A percentile compares a stretch with the other conserved stretches of the same genome.
phyloP scores from a whole-genome alignment of 139 green algal species.

The Limnomonas spitsbergensis region DNA sequence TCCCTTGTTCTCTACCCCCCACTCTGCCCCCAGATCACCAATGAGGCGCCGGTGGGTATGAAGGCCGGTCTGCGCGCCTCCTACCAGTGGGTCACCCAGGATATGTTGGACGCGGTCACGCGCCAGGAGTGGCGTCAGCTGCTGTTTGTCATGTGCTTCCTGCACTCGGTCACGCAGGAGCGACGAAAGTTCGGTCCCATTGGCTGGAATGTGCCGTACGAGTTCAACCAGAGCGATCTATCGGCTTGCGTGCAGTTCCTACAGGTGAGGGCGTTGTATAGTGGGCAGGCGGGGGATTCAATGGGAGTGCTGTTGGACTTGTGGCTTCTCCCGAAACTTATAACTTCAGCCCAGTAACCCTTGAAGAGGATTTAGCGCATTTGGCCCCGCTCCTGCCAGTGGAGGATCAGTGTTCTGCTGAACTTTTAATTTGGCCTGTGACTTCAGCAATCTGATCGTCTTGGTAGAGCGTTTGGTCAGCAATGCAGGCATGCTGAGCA shows the following conservation, averaged over 20 bases:
- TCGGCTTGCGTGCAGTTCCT: conserved; percentile 85
- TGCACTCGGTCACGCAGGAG: conserved; percentile 82
- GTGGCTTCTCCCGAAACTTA: background rate
- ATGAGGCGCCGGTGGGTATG: conserved; percentile 91
- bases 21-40: conserved; percentile 71
- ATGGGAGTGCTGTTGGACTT: background rate
- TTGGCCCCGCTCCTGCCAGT: too few relatives aligned
- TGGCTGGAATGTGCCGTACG: conserved; percentile 95
- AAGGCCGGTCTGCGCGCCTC: conserved; percentile 80
- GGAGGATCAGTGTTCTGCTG: too few relatives aligned
- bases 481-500: too few relatives aligned
- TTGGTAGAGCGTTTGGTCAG: too few relatives aligned
- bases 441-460: too few relatives aligned
- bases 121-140: conserved; percentile 86
- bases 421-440: too few relatives aligned
- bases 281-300: too few relatives aligned
- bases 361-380: too few relatives aligned
- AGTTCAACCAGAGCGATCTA: conserved; percentile 92
- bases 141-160: conserved; percentile 88
- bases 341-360: background rate
- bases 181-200: conserved; percentile 91
- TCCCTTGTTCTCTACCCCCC: too few relatives aligned
- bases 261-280: too few relatives aligned
- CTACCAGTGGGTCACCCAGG: conserved; percentile 86
- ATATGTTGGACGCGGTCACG: conserved; percentile 81